These are phyloP conservation scores for Mortierella hygrophila DNA, from an alignment of 192 early-diverging fungal species.

Conservation along the genomic window DNA sequence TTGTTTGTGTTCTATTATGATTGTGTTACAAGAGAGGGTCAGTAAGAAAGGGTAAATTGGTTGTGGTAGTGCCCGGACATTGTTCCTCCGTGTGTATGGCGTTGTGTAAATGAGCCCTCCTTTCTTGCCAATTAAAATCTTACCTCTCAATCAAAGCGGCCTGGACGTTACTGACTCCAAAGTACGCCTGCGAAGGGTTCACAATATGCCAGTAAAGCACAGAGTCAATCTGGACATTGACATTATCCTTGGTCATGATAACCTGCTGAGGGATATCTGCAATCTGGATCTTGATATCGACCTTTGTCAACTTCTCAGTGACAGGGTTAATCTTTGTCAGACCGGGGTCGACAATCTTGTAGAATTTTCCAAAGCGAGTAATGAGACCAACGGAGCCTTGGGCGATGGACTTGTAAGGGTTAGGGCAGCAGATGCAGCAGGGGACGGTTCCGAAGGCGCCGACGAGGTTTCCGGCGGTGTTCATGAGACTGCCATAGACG, in stretches of 20 bases:
- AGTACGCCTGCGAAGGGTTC: constrained; percentile 82
- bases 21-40: background rate
- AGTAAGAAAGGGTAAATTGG: background rate
- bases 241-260: constrained; percentile 93
- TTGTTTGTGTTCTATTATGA: constrained; percentile 81
- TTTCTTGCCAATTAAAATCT: background rate
- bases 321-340: constrained; percentile 64
- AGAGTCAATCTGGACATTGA: constrained; percentile 83
- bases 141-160: constrained; percentile 85
- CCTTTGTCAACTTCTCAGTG: constrained; percentile 51
- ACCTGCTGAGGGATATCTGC: constrained; percentile 70
- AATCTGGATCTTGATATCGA: constrained; percentile 61
- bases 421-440: constrained; percentile 64
- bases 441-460: constrained; percentile 65
- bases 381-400: constrained; percentile 79
- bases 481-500: constrained; percentile 64
- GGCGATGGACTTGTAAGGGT: constrained; percentile 72
- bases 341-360: constrained; percentile 60
- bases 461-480: constrained; percentile 52
- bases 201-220: constrained; percentile 87
- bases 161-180: constrained; percentile 82
- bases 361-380: constrained; percentile 70
- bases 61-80: background rate
- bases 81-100: background rate
- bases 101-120: background rate